Percentiles rank a stretch among this genome's conserved stretches.
phyloP scores from a whole-genome alignment of 352 stramenopile species.

The Blastocystis sp. region DNA sequence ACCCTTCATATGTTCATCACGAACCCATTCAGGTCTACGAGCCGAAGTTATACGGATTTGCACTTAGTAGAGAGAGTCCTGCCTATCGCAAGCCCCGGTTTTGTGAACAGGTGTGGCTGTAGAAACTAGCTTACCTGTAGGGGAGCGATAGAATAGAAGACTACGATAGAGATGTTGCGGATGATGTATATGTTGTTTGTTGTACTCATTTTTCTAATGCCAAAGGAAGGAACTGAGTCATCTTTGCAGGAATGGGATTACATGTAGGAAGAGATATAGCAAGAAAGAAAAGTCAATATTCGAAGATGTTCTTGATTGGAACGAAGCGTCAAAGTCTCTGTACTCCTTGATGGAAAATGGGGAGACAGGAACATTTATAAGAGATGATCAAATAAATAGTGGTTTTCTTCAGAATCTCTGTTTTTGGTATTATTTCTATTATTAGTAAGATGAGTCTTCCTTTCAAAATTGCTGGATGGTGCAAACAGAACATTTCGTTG shows the following conservation, averaged over 20 bases:
- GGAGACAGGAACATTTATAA: neutral
- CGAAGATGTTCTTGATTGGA: neutral
- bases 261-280: neutral
- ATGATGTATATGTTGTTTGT: neutral
- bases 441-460: neutral
- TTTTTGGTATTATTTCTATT: too few relatives aligned
- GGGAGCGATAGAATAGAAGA: neutral
- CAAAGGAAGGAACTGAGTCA: neutral
- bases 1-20: neutral
- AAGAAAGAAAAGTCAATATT: neutral
- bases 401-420: too few relatives aligned
- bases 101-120: neutral
- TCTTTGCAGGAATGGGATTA: neutral
- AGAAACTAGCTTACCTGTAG: neutral
- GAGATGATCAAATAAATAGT: too few relatives aligned
- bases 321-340: neutral
- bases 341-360: neutral
- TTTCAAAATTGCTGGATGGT: neutral
- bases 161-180: neutral
- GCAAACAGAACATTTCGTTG: neutral
- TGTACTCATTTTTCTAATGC: neutral
- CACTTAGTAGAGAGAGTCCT: neutral
- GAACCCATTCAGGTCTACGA: neutral
- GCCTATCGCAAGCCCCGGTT: neutral
- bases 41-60: conserved; percentile 16